Conservation (phyloP, 345 rosid species). For the Atalantia buxifolia region DNA sequence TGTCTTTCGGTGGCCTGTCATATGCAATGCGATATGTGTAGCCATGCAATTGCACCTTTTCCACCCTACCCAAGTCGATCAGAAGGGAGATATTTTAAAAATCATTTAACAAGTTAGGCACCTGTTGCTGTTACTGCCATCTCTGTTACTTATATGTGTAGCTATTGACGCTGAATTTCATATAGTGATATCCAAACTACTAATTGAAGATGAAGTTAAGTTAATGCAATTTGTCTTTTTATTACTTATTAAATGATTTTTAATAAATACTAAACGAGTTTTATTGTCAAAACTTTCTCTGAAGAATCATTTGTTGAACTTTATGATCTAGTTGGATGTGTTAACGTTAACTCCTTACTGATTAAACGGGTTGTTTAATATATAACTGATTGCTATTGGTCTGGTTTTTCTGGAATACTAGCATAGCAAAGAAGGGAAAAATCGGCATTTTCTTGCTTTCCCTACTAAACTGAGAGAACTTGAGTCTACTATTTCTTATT, state of each 20-base stretch:
- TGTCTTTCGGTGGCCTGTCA: not conserved
- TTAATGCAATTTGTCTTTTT: no score
- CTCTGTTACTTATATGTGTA: not conserved
- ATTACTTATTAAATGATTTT: not conserved
- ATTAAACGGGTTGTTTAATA: not conserved
- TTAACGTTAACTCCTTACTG: not conserved
- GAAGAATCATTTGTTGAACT: not conserved
- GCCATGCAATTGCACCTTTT: not conserved
- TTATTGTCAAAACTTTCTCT: not conserved
- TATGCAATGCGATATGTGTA: not conserved
- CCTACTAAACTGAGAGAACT: not conserved
- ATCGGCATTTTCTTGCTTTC: not conserved
- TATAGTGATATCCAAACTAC: not conserved
- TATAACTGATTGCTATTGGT: not conserved
- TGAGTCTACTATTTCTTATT: not conserved
- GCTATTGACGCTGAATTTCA: not conserved
- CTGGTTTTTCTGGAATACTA: not conserved
- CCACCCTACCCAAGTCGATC: not conserved
- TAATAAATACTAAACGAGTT: not conserved
- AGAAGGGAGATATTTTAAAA: not conserved
- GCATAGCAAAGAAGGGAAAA: not conserved
- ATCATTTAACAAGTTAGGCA: not conserved
- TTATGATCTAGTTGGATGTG: not conserved
- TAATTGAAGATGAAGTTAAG: no score
- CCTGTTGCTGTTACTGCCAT: not conserved